phyloP scores from a whole-genome alignment of 495 filamentous ascomycete species.

The Aspergillus mulundensis region DNA sequence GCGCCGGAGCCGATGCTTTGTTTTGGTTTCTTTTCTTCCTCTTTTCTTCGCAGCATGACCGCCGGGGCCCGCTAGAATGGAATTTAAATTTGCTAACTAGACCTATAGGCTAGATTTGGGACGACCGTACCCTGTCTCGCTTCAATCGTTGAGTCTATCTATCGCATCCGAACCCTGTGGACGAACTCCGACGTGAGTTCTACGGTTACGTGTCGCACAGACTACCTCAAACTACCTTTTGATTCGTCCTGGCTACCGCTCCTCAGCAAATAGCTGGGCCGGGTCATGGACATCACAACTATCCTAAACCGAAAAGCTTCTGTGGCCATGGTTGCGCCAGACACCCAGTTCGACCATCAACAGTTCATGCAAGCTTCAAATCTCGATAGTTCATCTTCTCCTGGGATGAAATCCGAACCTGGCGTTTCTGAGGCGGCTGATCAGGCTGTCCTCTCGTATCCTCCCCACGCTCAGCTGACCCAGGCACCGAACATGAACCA shows the following conservation, averaged over 20 bases:
- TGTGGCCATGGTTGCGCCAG: conserved; percentile 49
- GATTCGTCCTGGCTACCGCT: conserved; percentile 31
- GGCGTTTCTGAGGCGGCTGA: conserved; percentile 68
- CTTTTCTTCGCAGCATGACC: neutral
- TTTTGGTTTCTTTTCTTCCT: conserved; percentile 1
- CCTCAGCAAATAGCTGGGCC: conserved; percentile 33
- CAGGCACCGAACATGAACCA: conserved; percentile 45
- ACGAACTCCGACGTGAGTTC: conserved; percentile 15
- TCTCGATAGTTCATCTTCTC: conserved; percentile 43
- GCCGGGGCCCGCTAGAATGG: no score
- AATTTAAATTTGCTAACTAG: neutral
- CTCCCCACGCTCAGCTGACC: conserved; percentile 47
- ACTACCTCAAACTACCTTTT: conserved; percentile 17
- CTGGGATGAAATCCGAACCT: conserved; percentile 60
- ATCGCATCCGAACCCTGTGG: neutral
- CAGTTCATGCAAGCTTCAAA: conserved; percentile 47
- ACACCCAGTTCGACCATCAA: conserved; percentile 51
- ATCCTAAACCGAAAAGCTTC: conserved; percentile 63
- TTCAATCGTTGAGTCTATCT: neutral
- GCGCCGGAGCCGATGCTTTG: neutral
- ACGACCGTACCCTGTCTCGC: neutral
- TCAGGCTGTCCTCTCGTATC: conserved; percentile 53
- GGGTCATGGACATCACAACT: conserved; percentile 67
- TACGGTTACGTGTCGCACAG: conserved; percentile 20
- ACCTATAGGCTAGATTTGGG: neutral